phyloP scores from a whole-genome alignment of 2,329 filamentous ascomycete species.

The Colletotrichum orbiculare region DNA sequence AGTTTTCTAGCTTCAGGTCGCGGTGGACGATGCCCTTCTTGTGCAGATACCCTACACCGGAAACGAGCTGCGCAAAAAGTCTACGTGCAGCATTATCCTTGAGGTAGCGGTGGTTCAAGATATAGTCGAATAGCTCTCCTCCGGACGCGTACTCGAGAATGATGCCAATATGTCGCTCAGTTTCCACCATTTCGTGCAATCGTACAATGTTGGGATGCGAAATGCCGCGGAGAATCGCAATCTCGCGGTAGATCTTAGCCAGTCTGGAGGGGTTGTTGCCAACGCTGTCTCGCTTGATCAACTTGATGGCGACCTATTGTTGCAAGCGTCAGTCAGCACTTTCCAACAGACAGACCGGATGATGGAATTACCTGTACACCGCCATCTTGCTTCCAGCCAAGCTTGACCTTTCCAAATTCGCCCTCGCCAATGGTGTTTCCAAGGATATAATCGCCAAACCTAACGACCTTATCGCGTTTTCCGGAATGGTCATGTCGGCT shows the following conservation, averaged over 20 bases:
- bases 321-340: conserved; percentile 32
- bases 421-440: conserved; percentile 97
- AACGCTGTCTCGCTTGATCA: conserved; percentile 91
- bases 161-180: conserved; percentile 95
- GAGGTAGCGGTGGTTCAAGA: conserved; percentile 94
- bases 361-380: conserved; percentile 53
- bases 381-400: conserved; percentile 52
- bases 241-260: conserved; percentile 97
- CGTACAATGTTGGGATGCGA: conserved; percentile 97
- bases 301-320: conserved; percentile 93
- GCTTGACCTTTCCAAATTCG: conserved; percentile 98
- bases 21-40: conserved; percentile 99
- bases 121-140: conserved; percentile 98
- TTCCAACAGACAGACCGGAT: not conserved
- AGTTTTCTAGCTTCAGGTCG: conserved; percentile 95
- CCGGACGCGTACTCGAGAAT: conserved; percentile 98
- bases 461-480: conserved; percentile 74
- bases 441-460: conserved; percentile 95
- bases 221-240: conserved; percentile 86
- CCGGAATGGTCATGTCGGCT: conserved; percentile 69
- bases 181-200: conserved; percentile 98
- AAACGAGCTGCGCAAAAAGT: conserved; percentile 94
- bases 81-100: conserved; percentile 93
- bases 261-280: conserved; percentile 89
- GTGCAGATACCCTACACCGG: conserved; percentile 95